Percentiles rank a stretch among this genome's conserved stretches.
Evolutionary conservation across 1,284 basidiomycete genomes (phyloP).

Genomic region (Phellinidium pouzarii): DNA sequence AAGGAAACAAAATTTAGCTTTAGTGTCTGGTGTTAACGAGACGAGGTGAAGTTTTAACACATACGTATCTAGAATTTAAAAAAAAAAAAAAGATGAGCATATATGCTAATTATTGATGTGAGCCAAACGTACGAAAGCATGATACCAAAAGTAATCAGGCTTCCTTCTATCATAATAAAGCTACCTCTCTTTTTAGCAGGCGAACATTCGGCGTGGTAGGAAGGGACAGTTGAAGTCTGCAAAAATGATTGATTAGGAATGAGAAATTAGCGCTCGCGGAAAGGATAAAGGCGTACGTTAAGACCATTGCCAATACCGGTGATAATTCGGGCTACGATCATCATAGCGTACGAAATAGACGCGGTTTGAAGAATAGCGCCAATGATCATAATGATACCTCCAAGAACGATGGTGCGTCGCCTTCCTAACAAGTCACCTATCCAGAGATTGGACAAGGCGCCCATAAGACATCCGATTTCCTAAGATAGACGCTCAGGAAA

Average conservation of each 20-base stretch:
- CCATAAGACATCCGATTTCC: conserved; percentile 49
- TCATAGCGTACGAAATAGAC: conserved; percentile 46
- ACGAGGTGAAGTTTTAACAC: conserved; percentile 25
- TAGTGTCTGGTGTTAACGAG: neutral
- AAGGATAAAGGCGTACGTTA: conserved; percentile 36
- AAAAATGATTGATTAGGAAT: neutral
- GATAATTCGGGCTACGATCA: conserved; percentile 55
- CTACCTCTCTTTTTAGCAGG: conserved; percentile 54
- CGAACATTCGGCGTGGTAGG: conserved; percentile 62
- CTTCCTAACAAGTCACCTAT: conserved; percentile 48
- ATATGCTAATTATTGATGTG: conserved; percentile 25
- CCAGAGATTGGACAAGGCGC: conserved; percentile 48
- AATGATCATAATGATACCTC: conserved; percentile 52
- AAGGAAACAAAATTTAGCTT: neutral
- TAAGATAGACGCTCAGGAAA: conserved; percentile 24
- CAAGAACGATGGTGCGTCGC: conserved; percentile 44
- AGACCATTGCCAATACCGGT: conserved; percentile 65
- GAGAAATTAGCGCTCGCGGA: neutral
- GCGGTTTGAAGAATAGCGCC: conserved; percentile 56
- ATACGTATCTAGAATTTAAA: conserved; percentile 32
- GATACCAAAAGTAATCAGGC: conserved; percentile 63
- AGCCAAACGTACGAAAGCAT: conserved; percentile 61
- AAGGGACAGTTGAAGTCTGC: conserved; percentile 57
- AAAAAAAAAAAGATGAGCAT: conserved; percentile 35
- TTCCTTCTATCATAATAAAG: conserved; percentile 64